Percentiles rank a stretch among this genome's conserved stretches.
These are phyloP conservation scores for Ceratobasidium sp. DNA, from an alignment of 1,284 basidiomycete species.

Conservation along the genomic window DNA sequence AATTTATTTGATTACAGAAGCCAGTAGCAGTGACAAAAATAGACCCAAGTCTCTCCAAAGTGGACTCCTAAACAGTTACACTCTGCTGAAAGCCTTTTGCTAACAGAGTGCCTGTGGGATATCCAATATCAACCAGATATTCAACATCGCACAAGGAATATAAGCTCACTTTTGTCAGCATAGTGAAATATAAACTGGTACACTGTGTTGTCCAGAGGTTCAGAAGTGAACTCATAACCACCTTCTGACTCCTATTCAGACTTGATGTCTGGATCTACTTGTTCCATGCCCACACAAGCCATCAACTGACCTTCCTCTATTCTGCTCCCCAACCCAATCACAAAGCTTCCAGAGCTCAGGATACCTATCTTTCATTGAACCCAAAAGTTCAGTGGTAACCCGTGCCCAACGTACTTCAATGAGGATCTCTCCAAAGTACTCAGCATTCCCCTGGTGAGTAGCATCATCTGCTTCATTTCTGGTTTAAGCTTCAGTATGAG, in stretches of 20 bases:
- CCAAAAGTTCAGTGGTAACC: not conserved
- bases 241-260: not conserved
- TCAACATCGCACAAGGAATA: too few species aligned
- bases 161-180: conserved; percentile 3
- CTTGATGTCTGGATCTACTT: not conserved
- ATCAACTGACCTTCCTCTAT: not conserved
- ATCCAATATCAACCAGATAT: too few species aligned
- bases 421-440: not conserved
- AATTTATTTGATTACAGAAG: too few species aligned
- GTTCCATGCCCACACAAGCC: not conserved
- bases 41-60: too few species aligned
- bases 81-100: too few species aligned
- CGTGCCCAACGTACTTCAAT: conserved; percentile 4
- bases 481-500: too few species aligned
- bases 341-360: not conserved
- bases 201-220: not conserved
- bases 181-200: conserved; percentile 5
- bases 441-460: not conserved
- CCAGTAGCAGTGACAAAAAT: too few species aligned
- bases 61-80: too few species aligned
- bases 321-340: not conserved
- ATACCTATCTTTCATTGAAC: not conserved
- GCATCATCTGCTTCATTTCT: too few species aligned
- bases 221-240: not conserved
- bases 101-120: too few species aligned